These are phyloP conservation scores for Sphaceloma murrayae DNA, from an alignment of 2,329 filamentous ascomycete species.

Conservation along the genomic window DNA sequence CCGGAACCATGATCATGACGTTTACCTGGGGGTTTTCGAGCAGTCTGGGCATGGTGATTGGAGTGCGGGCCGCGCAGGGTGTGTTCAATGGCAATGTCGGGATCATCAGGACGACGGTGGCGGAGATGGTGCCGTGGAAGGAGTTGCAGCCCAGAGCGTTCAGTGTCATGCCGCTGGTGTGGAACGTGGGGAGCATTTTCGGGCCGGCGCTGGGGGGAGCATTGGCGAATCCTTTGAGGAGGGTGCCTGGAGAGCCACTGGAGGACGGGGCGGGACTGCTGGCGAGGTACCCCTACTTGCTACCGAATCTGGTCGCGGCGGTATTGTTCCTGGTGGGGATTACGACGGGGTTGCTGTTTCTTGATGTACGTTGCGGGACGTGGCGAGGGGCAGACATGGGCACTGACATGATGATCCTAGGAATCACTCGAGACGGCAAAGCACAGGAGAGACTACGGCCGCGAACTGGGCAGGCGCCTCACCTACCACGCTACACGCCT, in stretches of 20 bases:
- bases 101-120: slow-evolving; percentile 61
- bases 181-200: slow-evolving; percentile 78
- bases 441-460: slow-evolving; percentile 61
- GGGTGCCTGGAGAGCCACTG: slow-evolving; percentile 59
- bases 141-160: slow-evolving; percentile 83
- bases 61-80: slow-evolving; percentile 67
- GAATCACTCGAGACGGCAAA: slow-evolving; percentile 73
- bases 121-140: slow-evolving; percentile 80
- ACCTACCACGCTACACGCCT: slow-evolving; percentile 24
- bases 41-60: slow-evolving; percentile 68
- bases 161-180: slow-evolving; percentile 84
- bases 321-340: slow-evolving; percentile 71
- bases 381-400: no score
- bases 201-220: slow-evolving; percentile 82
- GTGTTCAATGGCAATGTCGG: slow-evolving; percentile 75
- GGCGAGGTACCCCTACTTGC: slow-evolving; percentile 65
- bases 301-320: slow-evolving; percentile 74
- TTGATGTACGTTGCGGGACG: slow-evolving; percentile 56
- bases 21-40: slow-evolving; percentile 76
- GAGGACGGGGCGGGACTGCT: slow-evolving; percentile 51
- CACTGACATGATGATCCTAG: slow-evolving; percentile 32
- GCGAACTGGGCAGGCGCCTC: slow-evolving; percentile 61
- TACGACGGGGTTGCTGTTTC: slow-evolving; percentile 63
- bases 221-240: slow-evolving; percentile 68
- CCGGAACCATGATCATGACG: slow-evolving; percentile 72